phyloP scores from a whole-genome alignment of 768 basidiomycete genomes.

The Amanita rubescens region DNA sequence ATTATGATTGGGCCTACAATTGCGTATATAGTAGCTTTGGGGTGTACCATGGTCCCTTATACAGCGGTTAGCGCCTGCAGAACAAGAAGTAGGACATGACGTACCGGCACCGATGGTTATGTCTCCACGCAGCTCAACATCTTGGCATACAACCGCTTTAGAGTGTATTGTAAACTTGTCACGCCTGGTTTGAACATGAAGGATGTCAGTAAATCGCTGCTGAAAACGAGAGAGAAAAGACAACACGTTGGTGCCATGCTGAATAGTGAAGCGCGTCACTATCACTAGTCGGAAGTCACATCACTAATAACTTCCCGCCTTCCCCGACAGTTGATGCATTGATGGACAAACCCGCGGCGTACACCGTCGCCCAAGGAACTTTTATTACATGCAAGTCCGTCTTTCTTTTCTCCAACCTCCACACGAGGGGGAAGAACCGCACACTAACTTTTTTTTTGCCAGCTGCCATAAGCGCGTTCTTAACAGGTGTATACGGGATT shows the following conservation, averaged over 20 bases:
- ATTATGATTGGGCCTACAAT: constrained; percentile 87
- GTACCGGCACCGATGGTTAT: constrained; percentile 85
- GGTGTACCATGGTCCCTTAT: constrained; percentile 81
- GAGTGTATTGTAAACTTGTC: constrained; percentile 89
- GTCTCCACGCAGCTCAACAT: constrained; percentile 91
- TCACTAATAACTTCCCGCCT: no score
- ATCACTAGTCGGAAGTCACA: no score
- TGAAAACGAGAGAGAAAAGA: constrained; percentile 5
- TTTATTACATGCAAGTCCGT: constrained; percentile 78
- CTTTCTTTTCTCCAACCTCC: constrained; percentile 20
- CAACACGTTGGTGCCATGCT: constrained; percentile 33
- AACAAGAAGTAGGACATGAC: neutral
- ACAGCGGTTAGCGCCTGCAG: neutral
- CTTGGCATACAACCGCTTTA: constrained; percentile 85
- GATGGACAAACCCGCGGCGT: constrained; percentile 27
- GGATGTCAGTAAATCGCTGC: constrained; percentile 6
- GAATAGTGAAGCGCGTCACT: neutral
- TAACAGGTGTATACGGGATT: constrained; percentile 37
- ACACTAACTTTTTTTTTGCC: constrained; percentile 13
- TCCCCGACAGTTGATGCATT: no score
- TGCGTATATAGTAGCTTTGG: constrained; percentile 90
- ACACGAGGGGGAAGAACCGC: constrained; percentile 14
- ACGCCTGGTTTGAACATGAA: constrained; percentile 39
- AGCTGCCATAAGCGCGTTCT: constrained; percentile 55
- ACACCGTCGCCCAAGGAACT: constrained; percentile 50